Evolutionary conservation across 2,329 filamentous ascomycete genomes (phyloP), one percentile per base, ranked within the genome.

Genomic region (Cytospora leucostoma): DNA sequence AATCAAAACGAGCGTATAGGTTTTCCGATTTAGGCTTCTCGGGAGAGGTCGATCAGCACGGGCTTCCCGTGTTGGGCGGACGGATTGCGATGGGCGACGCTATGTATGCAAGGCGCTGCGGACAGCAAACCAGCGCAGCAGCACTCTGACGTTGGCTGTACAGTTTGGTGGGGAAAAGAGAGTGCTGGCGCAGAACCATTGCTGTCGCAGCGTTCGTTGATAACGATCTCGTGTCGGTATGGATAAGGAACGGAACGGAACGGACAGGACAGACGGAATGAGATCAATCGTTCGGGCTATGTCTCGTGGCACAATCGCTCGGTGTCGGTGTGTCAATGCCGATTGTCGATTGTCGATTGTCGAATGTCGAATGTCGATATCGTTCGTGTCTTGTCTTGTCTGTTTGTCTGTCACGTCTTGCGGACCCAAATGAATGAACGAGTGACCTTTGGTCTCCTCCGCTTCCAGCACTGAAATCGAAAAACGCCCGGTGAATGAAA

Each of bases 161-260:
- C 44, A 33, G 34, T 64, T 40, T 44, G 53, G 53, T 60, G 61
- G 53, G 47, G 47, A 64, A 64, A 64, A 38, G 61, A 65, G 64
- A 64, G 57, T 61, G 64, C 54, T 61, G 64, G 57, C 56, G 56
- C 64, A 65, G 56, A 60, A 65, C 64, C 64, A 65, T 65, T 63
- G 64, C 64, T 65, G 56, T 59, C 53, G 51, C 52, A 60, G 56
- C 59, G 55, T 65, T 21, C 60, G 47, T 50, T 61, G 54, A 33
- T 53, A 35, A 50, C 19, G 54, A 40, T 38, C n/a, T 32, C 12
- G 49, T 59, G 12, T 59, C 55, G 53, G 21, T 56, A 21, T 27
- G 27, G 27, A 27, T 27, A 15, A 7, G 10, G 17, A 19, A 37
- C 17, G 34, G 19, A 55, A 63, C 60, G 44, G 61, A 63, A 33